Percentiles rank a stretch among this genome's conserved stretches.
Conservation (phyloP, 1,284 basidiomycete species). For the Veloboletus limbatus region DNA sequence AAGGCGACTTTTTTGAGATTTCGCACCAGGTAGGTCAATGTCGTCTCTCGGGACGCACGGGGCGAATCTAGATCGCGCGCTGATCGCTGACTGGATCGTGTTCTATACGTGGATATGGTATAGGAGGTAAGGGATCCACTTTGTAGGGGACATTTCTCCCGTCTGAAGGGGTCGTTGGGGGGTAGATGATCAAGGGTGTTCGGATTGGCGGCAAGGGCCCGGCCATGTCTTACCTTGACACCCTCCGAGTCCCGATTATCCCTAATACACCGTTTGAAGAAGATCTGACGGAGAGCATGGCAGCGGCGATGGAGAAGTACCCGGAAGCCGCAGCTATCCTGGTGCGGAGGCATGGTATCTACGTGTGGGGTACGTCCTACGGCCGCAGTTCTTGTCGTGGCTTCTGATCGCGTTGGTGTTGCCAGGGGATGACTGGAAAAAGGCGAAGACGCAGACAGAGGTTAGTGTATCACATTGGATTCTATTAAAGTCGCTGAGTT, state of each 20-base stretch:
- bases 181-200: slow-evolving; percentile 86
- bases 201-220: slow-evolving; percentile 69
- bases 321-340: slow-evolving; percentile 79
- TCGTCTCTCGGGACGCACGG: no score
- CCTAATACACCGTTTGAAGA: slow-evolving; percentile 87
- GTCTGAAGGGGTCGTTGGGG: slow-evolving; percentile 3
- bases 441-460: slow-evolving; percentile 86
- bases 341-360: slow-evolving; percentile 79
- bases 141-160: neutral
- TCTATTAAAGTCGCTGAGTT: neutral
- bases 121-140: slow-evolving; percentile 38
- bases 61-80: neutral
- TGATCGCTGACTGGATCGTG: neutral
- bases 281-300: slow-evolving; percentile 84
- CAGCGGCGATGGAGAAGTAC: slow-evolving; percentile 72
- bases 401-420: slow-evolving; percentile 1
- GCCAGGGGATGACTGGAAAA: slow-evolving; percentile 74
- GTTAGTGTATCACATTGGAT: slow-evolving; percentile 29
- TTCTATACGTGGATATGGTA: neutral
- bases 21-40: slow-evolving; percentile 69
- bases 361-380: slow-evolving; percentile 70
- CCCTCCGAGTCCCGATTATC: slow-evolving; percentile 83
- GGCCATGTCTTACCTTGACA: slow-evolving; percentile 78
- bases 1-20: slow-evolving; percentile 64
- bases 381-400: neutral